Evolutionary conservation across 1,284 basidiomycete species (phyloP).

Genomic region (Blastosporella zonata): DNA sequence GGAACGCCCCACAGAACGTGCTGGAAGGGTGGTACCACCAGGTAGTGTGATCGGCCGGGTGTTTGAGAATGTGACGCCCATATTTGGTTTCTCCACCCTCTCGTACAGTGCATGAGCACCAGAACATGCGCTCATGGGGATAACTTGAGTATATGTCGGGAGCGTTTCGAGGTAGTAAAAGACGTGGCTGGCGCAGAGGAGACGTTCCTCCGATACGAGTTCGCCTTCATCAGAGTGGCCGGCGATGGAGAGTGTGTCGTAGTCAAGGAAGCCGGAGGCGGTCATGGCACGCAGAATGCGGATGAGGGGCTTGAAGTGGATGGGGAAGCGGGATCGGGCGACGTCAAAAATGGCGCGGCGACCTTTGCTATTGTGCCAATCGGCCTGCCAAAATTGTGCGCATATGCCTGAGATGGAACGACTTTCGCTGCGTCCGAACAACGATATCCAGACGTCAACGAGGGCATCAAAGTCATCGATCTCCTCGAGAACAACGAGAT

Average conservation of each 20-base stretch:
- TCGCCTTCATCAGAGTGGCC: slow-evolving; percentile 41
- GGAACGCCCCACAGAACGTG: slow-evolving; percentile 66
- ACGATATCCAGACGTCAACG: slow-evolving; percentile 74
- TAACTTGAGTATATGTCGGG: slow-evolving; percentile 73
- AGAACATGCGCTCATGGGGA: slow-evolving; percentile 56
- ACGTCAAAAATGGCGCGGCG: slow-evolving; percentile 79
- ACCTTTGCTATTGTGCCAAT: slow-evolving; percentile 57
- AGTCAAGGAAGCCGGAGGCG: slow-evolving; percentile 66
- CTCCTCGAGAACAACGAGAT: slow-evolving; percentile 70
- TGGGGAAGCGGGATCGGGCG: slow-evolving; percentile 76
- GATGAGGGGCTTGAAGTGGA: slow-evolving; percentile 69
- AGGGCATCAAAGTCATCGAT: slow-evolving; percentile 71
- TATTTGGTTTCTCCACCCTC: slow-evolving; percentile 42
- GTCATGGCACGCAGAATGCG: slow-evolving; percentile 77
- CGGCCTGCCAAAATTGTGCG: slow-evolving; percentile 73
- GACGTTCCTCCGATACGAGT: slow-evolving; percentile 39
- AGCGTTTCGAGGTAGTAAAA: slow-evolving; percentile 73
- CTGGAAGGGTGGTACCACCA: slow-evolving; percentile 67
- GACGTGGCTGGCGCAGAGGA: slow-evolving; percentile 61
- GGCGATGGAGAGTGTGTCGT: slow-evolving; percentile 56
- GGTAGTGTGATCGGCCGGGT: slow-evolving; percentile 68
- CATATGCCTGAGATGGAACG: slow-evolving; percentile 69
- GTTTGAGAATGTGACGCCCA: slow-evolving; percentile 64
- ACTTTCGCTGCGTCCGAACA: slow-evolving; percentile 78
- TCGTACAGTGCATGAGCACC: slow-evolving; percentile 70